Conservation (phyloP, 2,329 filamentous ascomycete genomes). For the Calonectria naviculata region DNA sequence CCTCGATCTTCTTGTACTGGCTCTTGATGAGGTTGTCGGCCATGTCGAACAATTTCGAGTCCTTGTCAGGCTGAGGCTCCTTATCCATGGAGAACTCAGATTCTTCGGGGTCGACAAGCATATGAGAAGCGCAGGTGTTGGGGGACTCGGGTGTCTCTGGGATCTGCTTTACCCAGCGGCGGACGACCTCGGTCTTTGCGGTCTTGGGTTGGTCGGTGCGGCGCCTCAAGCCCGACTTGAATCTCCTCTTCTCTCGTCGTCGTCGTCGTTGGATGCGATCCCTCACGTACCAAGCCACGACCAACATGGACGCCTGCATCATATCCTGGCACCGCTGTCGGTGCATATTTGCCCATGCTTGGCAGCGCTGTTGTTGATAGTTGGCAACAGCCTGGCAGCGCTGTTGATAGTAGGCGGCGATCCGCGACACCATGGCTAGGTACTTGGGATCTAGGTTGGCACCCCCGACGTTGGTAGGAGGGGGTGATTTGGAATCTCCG, state of each 20-base stretch:
- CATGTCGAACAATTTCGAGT: slow-evolving; percentile 55
- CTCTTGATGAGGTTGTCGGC: slow-evolving; percentile 61
- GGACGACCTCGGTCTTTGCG: slow-evolving; percentile 53
- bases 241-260: slow-evolving; percentile 53
- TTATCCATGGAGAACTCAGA: slow-evolving; percentile 53
- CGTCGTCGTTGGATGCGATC: slow-evolving; percentile 58
- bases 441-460: slow-evolving; percentile 54
- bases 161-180: slow-evolving; percentile 56
- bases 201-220: slow-evolving; percentile 47
- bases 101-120: slow-evolving; percentile 51
- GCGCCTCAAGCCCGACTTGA: slow-evolving; percentile 52
- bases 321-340: slow-evolving; percentile 60
- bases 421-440: slow-evolving; percentile 58
- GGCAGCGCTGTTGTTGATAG: slow-evolving; percentile 60
- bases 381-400: slow-evolving; percentile 58
- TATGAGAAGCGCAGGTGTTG: slow-evolving; percentile 37
- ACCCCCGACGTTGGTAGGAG: slow-evolving; percentile 34
- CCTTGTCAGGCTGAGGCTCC: slow-evolving; percentile 53
- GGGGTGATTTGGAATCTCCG: slow-evolving; percentile 33
- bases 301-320: slow-evolving; percentile 60
- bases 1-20: slow-evolving; percentile 57
- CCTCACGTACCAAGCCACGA: slow-evolving; percentile 62
- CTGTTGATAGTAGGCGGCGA: slow-evolving; percentile 61
- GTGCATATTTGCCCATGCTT: slow-evolving; percentile 59
- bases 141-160: slow-evolving; percentile 49